Evolutionary conservation across 2,329 filamentous ascomycete species (phyloP).

Genomic region (Onygenales sp.): DNA sequence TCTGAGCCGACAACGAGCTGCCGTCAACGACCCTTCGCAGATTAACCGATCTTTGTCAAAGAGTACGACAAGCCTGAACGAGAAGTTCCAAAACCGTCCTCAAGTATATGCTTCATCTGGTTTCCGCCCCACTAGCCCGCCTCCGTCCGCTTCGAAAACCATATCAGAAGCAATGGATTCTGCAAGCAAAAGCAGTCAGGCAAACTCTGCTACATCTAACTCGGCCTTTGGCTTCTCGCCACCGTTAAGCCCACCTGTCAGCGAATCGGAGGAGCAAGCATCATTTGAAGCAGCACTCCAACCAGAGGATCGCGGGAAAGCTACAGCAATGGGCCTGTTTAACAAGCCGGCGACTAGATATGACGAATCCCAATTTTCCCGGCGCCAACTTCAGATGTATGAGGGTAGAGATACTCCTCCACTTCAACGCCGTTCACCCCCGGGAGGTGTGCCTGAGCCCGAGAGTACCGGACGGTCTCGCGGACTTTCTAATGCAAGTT

Average conservation of each 20-base stretch:
- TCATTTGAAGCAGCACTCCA: constrained; percentile 55
- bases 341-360: constrained; percentile 68
- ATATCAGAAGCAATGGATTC: constrained; percentile 30
- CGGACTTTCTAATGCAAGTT: constrained; percentile 28
- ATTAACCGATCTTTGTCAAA: constrained; percentile 35
- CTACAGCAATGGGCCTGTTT: constrained; percentile 62
- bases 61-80: constrained; percentile 60
- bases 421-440: constrained; percentile 16
- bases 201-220: constrained; percentile 20
- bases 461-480: constrained; percentile 19
- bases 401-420: constrained; percentile 58
- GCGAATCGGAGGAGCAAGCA: constrained; percentile 60
- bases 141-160: constrained; percentile 29
- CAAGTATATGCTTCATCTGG: constrained; percentile 20
- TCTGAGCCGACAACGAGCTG: constrained; percentile 55
- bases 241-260: constrained; percentile 60
- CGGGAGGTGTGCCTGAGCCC: constrained; percentile 6
- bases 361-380: constrained; percentile 75
- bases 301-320: constrained; percentile 69
- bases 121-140: constrained; percentile 32
- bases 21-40: constrained; percentile 42
- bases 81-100: constrained; percentile 31
- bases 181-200: constrained; percentile 23
- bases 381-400: constrained; percentile 73
- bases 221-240: constrained; percentile 35